phyloP scores from a whole-genome alignment of 495 filamentous ascomycete genomes.

The Aspergillus taichungensis region DNA sequence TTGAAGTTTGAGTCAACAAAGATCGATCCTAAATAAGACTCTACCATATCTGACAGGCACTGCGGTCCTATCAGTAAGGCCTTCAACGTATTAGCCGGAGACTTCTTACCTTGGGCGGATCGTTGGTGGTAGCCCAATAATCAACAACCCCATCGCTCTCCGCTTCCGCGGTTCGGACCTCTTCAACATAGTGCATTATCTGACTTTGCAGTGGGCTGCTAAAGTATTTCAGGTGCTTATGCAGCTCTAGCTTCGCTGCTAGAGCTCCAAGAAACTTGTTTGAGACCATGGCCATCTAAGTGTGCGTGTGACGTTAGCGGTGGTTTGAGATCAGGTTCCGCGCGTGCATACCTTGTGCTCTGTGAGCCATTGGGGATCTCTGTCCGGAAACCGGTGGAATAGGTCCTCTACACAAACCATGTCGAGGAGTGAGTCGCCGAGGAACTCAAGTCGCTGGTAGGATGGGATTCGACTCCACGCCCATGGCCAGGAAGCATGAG shows the following conservation, averaged over 20 bases:
- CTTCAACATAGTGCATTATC: slow-evolving; percentile 60
- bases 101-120: slow-evolving; percentile 59
- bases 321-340: neutral
- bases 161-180: slow-evolving; percentile 48
- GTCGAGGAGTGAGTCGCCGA: slow-evolving; percentile 85
- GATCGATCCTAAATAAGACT: slow-evolving; percentile 81
- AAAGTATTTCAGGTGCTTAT: slow-evolving; percentile 61
- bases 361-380: slow-evolving; percentile 93
- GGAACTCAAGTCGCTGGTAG: slow-evolving; percentile 90
- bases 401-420: slow-evolving; percentile 78
- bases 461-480: slow-evolving; percentile 69
- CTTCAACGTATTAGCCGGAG: neutral
- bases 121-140: slow-evolving; percentile 65
- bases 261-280: slow-evolving; percentile 89
- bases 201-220: slow-evolving; percentile 48
- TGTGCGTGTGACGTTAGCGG: too few species aligned
- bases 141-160: slow-evolving; percentile 52
- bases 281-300: slow-evolving; percentile 90
- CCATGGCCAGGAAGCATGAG: slow-evolving; percentile 72
- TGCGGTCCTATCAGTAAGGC: slow-evolving; percentile 16
- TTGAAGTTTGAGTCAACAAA: slow-evolving; percentile 88
- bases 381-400: slow-evolving; percentile 63
- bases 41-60: slow-evolving; percentile 79
- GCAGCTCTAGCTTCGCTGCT: slow-evolving; percentile 65
- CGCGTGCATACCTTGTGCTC: slow-evolving; percentile 67